Conservation (phyloP, 805 yeast species). For the Candida bentonensis region DNA sequence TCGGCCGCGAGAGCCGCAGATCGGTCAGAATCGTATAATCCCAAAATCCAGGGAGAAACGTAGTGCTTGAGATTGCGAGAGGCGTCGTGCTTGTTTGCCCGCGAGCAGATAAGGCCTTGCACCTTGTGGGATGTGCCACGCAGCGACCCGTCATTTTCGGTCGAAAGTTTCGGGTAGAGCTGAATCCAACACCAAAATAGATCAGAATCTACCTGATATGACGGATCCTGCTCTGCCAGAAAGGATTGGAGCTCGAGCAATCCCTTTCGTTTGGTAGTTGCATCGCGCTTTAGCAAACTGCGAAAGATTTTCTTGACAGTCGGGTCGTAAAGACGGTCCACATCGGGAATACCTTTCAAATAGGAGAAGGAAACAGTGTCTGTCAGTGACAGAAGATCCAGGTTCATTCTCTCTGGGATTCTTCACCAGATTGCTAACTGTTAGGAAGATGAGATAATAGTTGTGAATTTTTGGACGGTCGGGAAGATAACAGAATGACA, state of each 20-base stretch:
- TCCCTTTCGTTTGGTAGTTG: slow-evolving; percentile 76
- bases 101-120: slow-evolving; percentile 39
- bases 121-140: slow-evolving; percentile 49
- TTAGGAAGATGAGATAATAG: neutral
- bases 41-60: slow-evolving; percentile 61
- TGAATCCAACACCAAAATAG: slow-evolving; percentile 59
- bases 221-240: slow-evolving; percentile 16
- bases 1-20: slow-evolving; percentile 39
- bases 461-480: no score
- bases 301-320: slow-evolving; percentile 54
- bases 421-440: no score
- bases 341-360: slow-evolving; percentile 67
- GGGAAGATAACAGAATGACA: no score
- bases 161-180: slow-evolving; percentile 63
- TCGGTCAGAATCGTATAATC: slow-evolving; percentile 56
- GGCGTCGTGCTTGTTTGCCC: slow-evolving; percentile 36
- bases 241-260: slow-evolving; percentile 36
- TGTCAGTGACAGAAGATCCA: neutral
- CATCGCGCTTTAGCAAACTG: slow-evolving; percentile 61
- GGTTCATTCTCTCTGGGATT: neutral
- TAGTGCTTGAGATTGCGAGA: slow-evolving; percentile 56
- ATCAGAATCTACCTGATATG: slow-evolving; percentile 34
- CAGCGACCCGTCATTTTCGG: slow-evolving; percentile 55
- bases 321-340: slow-evolving; percentile 34
- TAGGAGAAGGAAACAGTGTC: slow-evolving; percentile 54